Base-by-base conservation (phyloP, 2,329 filamentous ascomycete genomes). In the Lasiodiplodia hormozganensis region DNA sequence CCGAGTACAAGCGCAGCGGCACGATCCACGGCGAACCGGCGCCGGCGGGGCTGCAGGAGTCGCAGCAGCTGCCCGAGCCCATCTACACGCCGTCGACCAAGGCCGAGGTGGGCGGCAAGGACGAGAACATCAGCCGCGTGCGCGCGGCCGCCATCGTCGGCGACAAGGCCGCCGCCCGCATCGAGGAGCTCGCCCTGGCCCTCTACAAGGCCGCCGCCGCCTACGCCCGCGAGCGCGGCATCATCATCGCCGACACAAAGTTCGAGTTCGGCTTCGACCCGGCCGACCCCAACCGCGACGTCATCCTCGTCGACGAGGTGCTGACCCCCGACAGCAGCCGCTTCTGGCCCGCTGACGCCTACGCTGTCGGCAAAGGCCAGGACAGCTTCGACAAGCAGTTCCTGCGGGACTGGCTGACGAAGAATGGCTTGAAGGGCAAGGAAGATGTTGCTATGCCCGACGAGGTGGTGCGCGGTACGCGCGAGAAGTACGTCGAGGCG, bases 81-180 rank as follows among this genome's bases (percentile, higher is more conserved):
- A 86, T 96, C 71, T 92, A 90, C 79, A 94, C 92, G 31, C 94
- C 94, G 0, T 92, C 88, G 73, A 97, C 94, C 14, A 97, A 97
- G 84, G 94, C 94, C 1, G 90, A 92, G 74, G 82, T 87, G 38
- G 94, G 94, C 31, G 82, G 89, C 72, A 90, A 96, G 77, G 90
- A 97, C 78, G 91, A 95, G 81, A 97, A 97, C 82, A 97, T 97
- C 73, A 49, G 51, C 18, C 60, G 66, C 81, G 88, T 40, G 52
- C 62, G n/a, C 28, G 88, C 87, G 7, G 81, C 80, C 64, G 81
- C 85, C 74, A 87, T 94, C 72, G 85, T 92, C 7, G 90, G 92
- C 66, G 84, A 86, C 60, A 83, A 85, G 57, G 87, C 91, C 74
- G 91, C 91, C 6, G 81, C 82, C 28, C 85, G 84, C 70, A 88